Evolutionary conservation across 73 alveolate genomes (phyloP), one percentile per base, ranked within the genome.

Genomic region (Symbiodinium natans): DNA sequence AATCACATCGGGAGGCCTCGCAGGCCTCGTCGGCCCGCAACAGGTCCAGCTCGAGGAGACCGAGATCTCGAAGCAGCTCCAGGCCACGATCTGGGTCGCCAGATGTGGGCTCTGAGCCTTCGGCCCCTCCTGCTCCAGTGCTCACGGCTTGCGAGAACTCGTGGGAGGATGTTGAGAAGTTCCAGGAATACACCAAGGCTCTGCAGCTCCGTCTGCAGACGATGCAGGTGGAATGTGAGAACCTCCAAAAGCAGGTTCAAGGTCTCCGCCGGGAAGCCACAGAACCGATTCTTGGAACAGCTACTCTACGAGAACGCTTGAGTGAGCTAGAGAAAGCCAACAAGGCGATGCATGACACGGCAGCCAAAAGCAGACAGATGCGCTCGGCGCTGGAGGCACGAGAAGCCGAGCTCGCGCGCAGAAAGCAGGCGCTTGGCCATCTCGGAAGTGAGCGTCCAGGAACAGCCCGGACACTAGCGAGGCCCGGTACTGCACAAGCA

Each of bases 141-240:
- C 39, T 29, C 40, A 82, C 59, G 31, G 56, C 25, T 13, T 71
- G 73, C 8, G 95, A 63, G 41, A 48, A 7, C 36, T 86, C 95
- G 9, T 86, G 23, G 46, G 95, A 59, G 33, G 71, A 63, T 11
- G 27, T 88, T 9, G 46, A 25, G 23, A 80, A 83, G 54, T 88
- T 88, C 71, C 77, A 68, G 68, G 85, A 88, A 11, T 88, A 88
- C 41, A 83, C 71, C 54, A 74, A 74, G 23, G 90, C 98, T 23
- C 73, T 92, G 89, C 98, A 92, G 84, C 98, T 92, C 23, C 90
- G 98, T n/a, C 63, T 92, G 59, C 98, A 54, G 77, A 92, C 98
- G 21, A 75, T 82, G 31, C 90, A 92, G 25, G 98, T 92, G 5
- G 98, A 92, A 1, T 92, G 98, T 23, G 98, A 74, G 90, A 92